phyloP scores from a whole-genome alignment of 257 asterid genomes.

The Nemophila menziesii region DNA sequence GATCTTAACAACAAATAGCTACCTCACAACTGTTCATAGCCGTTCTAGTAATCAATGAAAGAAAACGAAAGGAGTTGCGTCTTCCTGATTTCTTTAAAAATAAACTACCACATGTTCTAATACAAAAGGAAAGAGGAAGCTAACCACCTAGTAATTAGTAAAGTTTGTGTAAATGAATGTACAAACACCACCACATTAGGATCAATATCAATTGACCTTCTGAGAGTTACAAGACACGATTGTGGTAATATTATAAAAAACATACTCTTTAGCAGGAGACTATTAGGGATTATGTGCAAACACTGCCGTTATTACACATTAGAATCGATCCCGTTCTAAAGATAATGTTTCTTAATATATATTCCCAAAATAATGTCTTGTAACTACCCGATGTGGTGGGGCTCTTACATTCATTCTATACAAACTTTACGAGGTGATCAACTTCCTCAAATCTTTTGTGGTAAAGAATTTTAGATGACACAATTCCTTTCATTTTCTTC shows the following conservation, averaged over 20 bases:
- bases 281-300: no score
- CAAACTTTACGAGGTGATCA: no score
- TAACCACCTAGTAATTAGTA: slow-evolving; percentile 5
- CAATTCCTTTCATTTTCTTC: no score
- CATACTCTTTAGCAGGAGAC: slow-evolving; percentile 1
- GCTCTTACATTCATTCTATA: no score
- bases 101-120: slow-evolving; percentile 4
- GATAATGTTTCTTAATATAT: no score
- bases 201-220: slow-evolving; percentile 1
- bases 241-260: slow-evolving; percentile 11
- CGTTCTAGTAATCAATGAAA: slow-evolving; percentile 18
- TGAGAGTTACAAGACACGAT: slow-evolving; percentile 3
- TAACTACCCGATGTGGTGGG: no score
- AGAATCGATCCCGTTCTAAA: no score
- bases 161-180: not conserved
- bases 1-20: slow-evolving; percentile 2
- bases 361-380: no score
- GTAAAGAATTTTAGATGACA: no score
- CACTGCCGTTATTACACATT: no score
- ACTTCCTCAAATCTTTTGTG: no score
- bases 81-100: slow-evolving; percentile 10
- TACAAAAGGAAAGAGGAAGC: slow-evolving; percentile 10
- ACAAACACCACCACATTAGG: not conserved
- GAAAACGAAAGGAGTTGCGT: slow-evolving; percentile 19
- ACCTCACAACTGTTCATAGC: not conserved